Evolutionary conservation across 2,329 filamentous ascomycete species (phyloP), one percentile per base, ranked within the genome.

Genomic region (Colletotrichum salicis): DNA sequence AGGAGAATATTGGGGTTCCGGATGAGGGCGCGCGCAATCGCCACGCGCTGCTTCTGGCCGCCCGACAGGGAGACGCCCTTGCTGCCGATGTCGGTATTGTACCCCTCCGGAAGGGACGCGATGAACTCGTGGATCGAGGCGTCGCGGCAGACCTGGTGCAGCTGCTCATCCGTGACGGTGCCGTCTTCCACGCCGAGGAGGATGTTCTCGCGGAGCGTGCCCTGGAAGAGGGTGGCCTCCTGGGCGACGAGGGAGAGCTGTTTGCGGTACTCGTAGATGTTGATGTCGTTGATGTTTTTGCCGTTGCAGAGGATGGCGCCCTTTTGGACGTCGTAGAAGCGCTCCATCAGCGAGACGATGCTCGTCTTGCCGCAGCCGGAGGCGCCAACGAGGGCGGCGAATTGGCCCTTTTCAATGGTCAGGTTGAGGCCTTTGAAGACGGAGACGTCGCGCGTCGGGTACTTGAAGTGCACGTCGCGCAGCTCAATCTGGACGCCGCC

Each of bases 61-160:
- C 92, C 92, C 0, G 90, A 92, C 5, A 93, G 82, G 0, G 87
- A 88, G 0, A 91, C 88, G 19, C 92, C 93, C 59, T 88, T 87
- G 67, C 90, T 90, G 41, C 92, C 92, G 35, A 94, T 86, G 64
- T 89, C 82, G 0, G 92, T 94, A 73, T 89, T 85, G 79, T 93
- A 93, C 1, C 91, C 91, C 11, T 90, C 86, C 0, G 92, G 91
- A 1, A 94, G 84, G 4, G 88, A 90, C 35, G 86, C 81, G 76
- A 94, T 90, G 79, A 94, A 94, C 52, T 93, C 92, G 78, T 93
- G 88, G 67, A 94, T 91, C 29, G 90, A 91, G 5, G 92, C 92
- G 75, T 90, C 87, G 70, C 85, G 85, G 74, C 88, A 90, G 24
- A 83, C 86, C 62, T 85, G 82, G 76, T 88, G 83, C 12, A 91